Base-by-base conservation (phyloP, 495 filamentous ascomycete species). In the Lasiosphaeria hispida region DNA sequence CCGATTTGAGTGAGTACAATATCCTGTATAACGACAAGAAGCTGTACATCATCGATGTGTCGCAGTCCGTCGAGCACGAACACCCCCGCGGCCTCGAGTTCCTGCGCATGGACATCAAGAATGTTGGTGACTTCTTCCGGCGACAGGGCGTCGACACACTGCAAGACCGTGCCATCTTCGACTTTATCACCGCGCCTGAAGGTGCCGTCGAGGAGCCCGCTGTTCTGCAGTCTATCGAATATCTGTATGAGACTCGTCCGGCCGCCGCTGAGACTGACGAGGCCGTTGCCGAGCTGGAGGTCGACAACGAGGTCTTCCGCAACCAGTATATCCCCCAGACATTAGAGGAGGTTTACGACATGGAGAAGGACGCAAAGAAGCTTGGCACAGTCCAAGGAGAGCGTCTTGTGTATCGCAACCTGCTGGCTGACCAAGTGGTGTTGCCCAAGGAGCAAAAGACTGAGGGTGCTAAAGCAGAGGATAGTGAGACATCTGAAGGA, bases 1-100 rank as follows among this genome's bases (percentile, higher is more conserved):
- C 91, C 10, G 94, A 98, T 83, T 71, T 98, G 64, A 94, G 89
- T 72, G 94, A 97, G 76, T 98, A 97, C 78, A 98, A 98, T 63
- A 82, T 96, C 43, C 82, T 98, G 0, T 97, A 95, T 74, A 84
- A 96, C 72, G 80, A 92, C 63, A 78, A 83, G 44, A 85, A 86
- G 62, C 81, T 96, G 0, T 95, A 88, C 79, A 86, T 98, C 66
- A 98, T 98, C 64, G 94, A 98, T 76, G 94, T 98, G 43, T 96
- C 91, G 62, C 94, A 98, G 72, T 90, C 86, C 64, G 94, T 98
- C 30, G 94, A 97, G 75, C 92, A 96, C 67, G 91, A 97, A 56
- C 94, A 98, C 72, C 93, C 94, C 1, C 80, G 89, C 57, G 91
- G 87, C 35, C 78, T 95, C 15, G 91, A 97, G 69, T 97, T 98